Percentiles rank a stretch among this genome's conserved stretches.
Conservation (phyloP, 192 early-diverging fungal species). For the Dispira simplex region DNA sequence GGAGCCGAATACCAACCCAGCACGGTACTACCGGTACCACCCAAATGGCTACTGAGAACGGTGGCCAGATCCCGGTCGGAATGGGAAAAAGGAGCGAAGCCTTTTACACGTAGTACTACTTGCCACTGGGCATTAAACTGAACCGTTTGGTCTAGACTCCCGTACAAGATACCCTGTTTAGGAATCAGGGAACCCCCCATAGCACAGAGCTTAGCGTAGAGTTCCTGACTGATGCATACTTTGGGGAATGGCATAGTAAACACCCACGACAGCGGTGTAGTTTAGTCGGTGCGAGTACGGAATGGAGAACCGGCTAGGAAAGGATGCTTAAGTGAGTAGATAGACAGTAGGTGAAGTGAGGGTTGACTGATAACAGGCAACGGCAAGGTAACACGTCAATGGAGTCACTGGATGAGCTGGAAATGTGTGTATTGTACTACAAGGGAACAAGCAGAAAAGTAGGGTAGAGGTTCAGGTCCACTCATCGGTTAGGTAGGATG, state of each 20-base stretch:
- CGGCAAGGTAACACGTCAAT: too few species aligned
- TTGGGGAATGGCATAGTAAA: neutral
- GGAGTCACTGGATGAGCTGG: too few species aligned
- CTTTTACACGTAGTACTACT: neutral
- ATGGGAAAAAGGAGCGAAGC: slow-evolving; percentile 7
- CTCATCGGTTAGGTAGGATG: too few species aligned
- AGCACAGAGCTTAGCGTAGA: slow-evolving; percentile 5
- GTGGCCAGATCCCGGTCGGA: slow-evolving; percentile 5
- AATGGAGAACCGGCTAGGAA: too few species aligned
- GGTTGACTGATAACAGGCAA: too few species aligned
- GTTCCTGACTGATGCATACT: neutral
- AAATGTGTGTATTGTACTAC: too few species aligned
- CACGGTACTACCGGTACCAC: neutral
- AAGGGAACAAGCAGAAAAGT: too few species aligned
- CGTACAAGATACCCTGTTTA: slow-evolving; percentile 9
- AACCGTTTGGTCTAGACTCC: neutral
- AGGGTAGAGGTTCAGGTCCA: too few species aligned
- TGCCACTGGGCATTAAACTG: neutral
- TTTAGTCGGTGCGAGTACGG: too few species aligned
- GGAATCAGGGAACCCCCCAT: slow-evolving; percentile 10
- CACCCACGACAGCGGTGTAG: neutral
- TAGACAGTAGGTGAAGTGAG: too few species aligned
- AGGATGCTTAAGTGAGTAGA: too few species aligned
- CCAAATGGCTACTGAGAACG: neutral
- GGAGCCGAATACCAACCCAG: slow-evolving; percentile 10